Base-by-base conservation (phyloP, 192 early-diverging fungal species). In the Chytriomyces hyalinus region DNA sequence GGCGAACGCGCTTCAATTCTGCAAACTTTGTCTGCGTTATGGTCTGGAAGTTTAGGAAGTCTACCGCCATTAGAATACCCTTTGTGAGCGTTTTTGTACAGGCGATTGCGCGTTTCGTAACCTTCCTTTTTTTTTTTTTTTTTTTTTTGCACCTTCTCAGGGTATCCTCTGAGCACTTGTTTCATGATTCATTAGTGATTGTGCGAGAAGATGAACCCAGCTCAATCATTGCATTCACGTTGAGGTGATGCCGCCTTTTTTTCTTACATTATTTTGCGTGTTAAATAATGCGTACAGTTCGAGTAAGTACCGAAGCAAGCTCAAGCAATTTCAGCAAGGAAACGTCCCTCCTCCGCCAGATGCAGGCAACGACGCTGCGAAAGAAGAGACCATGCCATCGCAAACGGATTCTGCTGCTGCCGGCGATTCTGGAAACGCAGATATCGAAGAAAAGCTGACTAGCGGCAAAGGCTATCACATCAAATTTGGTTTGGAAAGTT, bases 91-190 rank as follows among this genome's bases (percentile, higher is more conserved):
- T 71, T 13, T 10, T 50, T 71, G 73, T 1, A 9, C 1, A 15
- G 13, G 10, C 28, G 36, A n/a, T 17, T 65, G 49, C 4, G 28
- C 26, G 4, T 36, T 73, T 17, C 9, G 3, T 75, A 24, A 24
- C 63, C 7, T 57, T 1, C 36, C 43, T 2, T 24, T 63, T 74
- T 63, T 63, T 11, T 74, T 63, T 63, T 63, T 11, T 74, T 2
- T 24, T 63, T 74, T 63, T 63, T 11, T 74, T 63, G 53, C 0
- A 59, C 4, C 9, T 59, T 50, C 59, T 74, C 24, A 85, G 82
- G 69, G 76, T 82, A 4, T 82, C 92, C 3, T 93, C 91, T 3
- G 95, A 97, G 67, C 96, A 99, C 76, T 84, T 99, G 4, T 92
- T 99, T 67, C 80, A 80, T 5, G 80, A 78, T 20, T 80, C 80